Conservation (phyloP, 2,329 filamentous ascomycete genomes). For the Cercospora sp. region DNA sequence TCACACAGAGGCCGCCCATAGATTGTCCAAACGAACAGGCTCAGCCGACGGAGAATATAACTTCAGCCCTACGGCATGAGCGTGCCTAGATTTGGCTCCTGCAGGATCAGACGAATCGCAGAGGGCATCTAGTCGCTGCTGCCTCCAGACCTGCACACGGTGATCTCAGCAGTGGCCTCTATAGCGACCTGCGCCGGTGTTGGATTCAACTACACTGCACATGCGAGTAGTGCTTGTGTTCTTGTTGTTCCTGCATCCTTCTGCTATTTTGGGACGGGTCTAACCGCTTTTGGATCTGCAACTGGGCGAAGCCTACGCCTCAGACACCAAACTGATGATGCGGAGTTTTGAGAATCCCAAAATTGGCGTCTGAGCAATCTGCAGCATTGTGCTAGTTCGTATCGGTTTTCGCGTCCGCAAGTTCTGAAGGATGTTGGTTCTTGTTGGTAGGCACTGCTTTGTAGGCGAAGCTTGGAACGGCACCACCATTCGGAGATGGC, state of each 20-base stretch:
- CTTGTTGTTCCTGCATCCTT: conserved; percentile 14
- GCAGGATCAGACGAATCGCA: conserved; percentile 1
- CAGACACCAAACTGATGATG: background rate
- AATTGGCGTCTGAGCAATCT: conserved; percentile 8
- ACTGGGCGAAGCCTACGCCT: conserved; percentile 9
- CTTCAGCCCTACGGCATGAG: background rate
- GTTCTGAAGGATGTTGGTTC: conserved; percentile 10
- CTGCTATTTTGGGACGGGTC: background rate
- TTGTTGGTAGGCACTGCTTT: conserved; percentile 9
- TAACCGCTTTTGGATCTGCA: background rate
- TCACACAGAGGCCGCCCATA: background rate
- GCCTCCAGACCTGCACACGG: background rate
- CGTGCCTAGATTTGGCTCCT: conserved; percentile 2
- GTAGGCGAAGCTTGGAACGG: conserved; percentile 4
- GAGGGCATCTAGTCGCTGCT: background rate
- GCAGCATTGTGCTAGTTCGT: conserved; percentile 10
- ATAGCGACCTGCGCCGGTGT: background rate
- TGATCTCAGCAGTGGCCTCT: background rate
- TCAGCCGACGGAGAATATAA: background rate
- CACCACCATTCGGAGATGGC: background rate
- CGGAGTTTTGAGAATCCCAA: background rate
- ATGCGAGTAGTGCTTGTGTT: background rate
- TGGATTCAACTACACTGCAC: background rate
- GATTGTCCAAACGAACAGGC: background rate
- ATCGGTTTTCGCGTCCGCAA: background rate